These are phyloP conservation scores for Tricladium varicosporioides DNA, from an alignment of 2,329 filamentous ascomycete species.

Conservation along the genomic window DNA sequence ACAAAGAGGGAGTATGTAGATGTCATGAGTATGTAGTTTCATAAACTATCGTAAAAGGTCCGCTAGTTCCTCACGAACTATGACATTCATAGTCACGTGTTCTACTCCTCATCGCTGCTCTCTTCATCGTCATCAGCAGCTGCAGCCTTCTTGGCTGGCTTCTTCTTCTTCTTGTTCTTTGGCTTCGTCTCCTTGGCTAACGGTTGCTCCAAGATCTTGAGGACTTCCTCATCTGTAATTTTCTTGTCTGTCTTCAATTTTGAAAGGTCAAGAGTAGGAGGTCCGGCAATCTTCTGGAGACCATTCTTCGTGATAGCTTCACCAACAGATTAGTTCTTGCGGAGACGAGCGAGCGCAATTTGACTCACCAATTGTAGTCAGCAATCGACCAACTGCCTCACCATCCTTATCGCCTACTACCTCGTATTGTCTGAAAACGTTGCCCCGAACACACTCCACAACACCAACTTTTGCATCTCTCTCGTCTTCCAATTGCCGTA, in stretches of 20 bases:
- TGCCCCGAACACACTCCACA: conserved; percentile 90
- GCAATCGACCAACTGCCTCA: conserved; percentile 77
- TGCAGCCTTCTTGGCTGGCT: conserved; percentile 47
- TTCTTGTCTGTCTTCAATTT: conserved; percentile 96
- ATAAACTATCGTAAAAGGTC: not conserved
- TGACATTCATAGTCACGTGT: conserved; percentile 17
- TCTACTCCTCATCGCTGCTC: conserved; percentile 39
- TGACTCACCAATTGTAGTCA: conserved; percentile 87
- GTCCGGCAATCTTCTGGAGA: conserved; percentile 77
- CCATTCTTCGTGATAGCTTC: conserved; percentile 97
- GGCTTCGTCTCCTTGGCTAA: conserved; percentile 83
- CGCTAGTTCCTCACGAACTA: not conserved
- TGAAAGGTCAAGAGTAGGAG: conserved; percentile 71
- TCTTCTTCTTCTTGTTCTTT: conserved; percentile 79
- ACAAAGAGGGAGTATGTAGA: conserved; percentile 4
- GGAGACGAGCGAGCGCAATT: not conserved
- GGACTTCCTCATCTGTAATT: conserved; percentile 91
- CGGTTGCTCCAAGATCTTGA: conserved; percentile 90
- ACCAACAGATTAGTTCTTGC: conserved; percentile 27
- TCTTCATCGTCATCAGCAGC: conserved; percentile 33
- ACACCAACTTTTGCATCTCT: conserved; percentile 93
- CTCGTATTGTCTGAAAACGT: conserved; percentile 94
- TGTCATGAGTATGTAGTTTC: conserved; percentile 1
- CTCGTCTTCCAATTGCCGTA: conserved; percentile 96
- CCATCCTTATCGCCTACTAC: conserved; percentile 91